Conservation (phyloP, 768 basidiomycete species). For the Boletus insuetus region DNA sequence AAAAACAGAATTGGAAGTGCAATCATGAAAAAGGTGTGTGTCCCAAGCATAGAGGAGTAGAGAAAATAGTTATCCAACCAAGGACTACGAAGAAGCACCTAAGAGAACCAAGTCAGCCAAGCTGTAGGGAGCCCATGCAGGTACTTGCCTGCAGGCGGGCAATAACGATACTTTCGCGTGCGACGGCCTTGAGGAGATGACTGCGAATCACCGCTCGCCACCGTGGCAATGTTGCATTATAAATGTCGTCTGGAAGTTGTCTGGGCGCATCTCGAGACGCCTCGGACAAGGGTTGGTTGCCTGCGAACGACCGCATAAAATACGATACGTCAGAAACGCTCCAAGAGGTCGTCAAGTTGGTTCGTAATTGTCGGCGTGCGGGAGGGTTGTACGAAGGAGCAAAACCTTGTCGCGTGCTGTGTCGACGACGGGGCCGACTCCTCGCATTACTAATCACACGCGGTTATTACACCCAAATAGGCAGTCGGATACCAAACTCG, state of each 20-base stretch:
- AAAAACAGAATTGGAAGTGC: conserved; percentile 84
- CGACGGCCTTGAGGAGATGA: conserved; percentile 49
- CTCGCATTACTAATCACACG: too few species aligned
- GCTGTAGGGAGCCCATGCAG: neutral
- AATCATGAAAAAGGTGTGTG: conserved; percentile 93
- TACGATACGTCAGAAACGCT: neutral
- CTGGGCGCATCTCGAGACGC: conserved; percentile 8
- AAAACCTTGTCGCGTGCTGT: neutral
- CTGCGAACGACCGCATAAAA: neutral
- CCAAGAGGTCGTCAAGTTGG: neutral
- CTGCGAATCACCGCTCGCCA: conserved; percentile 66
- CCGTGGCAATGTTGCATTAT: conserved; percentile 56
- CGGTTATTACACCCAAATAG: too few species aligned
- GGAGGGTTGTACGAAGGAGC: neutral
- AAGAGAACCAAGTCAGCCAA: conserved; percentile 10
- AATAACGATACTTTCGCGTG: conserved; percentile 57
- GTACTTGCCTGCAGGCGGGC: conserved; percentile 63
- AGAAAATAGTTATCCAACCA: conserved; percentile 82
- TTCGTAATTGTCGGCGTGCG: neutral
- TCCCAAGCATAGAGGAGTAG: conserved; percentile 75
- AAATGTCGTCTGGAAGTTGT: conserved; percentile 46
- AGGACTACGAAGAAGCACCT: conserved; percentile 57
- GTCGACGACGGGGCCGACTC: too few species aligned
- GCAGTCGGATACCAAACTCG: too few species aligned
- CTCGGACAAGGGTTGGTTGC: neutral